Evolutionary conservation across 495 filamentous ascomycete genomes (phyloP).

Genomic region (Neurospora sublineolata): DNA sequence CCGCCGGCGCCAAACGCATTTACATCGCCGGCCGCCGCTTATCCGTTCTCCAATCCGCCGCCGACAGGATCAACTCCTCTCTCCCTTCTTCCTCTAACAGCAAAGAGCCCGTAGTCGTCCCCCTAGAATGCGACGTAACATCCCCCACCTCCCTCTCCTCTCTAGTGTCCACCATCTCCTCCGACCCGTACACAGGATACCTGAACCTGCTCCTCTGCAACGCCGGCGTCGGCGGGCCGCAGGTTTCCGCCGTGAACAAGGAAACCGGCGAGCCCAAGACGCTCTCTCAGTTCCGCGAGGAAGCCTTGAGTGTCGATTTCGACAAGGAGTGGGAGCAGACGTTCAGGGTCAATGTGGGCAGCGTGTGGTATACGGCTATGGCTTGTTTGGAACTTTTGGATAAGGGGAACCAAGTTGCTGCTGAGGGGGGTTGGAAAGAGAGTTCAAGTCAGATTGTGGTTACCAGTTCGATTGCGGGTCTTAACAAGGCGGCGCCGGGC

Average conservation of each 20-base stretch:
- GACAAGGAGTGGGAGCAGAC: conserved; percentile 45
- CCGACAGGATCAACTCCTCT: conserved; percentile 24
- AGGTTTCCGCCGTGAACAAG: conserved; percentile 10
- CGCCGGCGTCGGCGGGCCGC: conserved; percentile 50
- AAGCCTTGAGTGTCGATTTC: conserved; percentile 38
- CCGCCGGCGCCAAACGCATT: conserved; percentile 48
- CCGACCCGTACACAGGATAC: conserved; percentile 36
- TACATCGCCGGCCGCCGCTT: conserved; percentile 62
- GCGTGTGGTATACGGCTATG: conserved; percentile 51
- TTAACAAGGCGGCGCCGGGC: conserved; percentile 42
- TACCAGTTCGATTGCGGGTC: conserved; percentile 50
- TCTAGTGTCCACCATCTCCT: conserved; percentile 29
- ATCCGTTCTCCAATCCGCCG: conserved; percentile 42
- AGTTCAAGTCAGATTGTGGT: conserved; percentile 49
- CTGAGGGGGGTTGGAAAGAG: background rate
- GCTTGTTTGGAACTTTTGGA: conserved; percentile 54
- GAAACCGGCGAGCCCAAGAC: conserved; percentile 20
- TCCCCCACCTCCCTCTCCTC: conserved; percentile 46
- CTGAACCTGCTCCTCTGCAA: conserved; percentile 60
- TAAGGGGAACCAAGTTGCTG: conserved; percentile 29
- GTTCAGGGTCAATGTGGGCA: conserved; percentile 48
- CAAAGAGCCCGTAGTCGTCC: conserved; percentile 33
- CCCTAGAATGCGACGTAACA: conserved; percentile 54
- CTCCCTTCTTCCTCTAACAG: background rate
- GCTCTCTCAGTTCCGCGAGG: conserved; percentile 41